Evolutionary conservation across 768 basidiomycete genomes (phyloP), one percentile per base, ranked within the genome.

Genomic region (Tulasnella sp.): DNA sequence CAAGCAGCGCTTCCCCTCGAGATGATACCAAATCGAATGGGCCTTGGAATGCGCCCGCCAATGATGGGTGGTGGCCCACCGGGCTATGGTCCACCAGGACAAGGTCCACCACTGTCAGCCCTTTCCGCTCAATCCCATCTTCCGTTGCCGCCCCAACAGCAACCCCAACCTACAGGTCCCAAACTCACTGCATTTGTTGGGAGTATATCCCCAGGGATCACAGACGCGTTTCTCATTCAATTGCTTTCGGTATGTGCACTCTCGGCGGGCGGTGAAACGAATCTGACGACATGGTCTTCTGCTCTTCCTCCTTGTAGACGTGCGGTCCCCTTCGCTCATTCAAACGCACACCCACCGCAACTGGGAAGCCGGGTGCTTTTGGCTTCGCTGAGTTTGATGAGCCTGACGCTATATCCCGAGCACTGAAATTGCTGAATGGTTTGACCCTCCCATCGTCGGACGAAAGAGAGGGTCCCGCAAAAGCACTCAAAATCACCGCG

Each of bases 331-430:
- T 98, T 79, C 90, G 91, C 79, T 94, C 93, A 0, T 93, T 99
- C 86, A 98, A 96, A 81, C 91, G 96, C 20, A 90, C 96, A 32
- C 93, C 94, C 70, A 96, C 95, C 1, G 94, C 95, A 35, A 91
- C 93, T 23, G 94, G 96, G 82, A 94, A 96, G 84, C 93, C 96
- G 7, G 94, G 96, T 86, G 95, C 95, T 3, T 99, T 99, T 83
- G 98, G 96, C 13, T 99, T 99, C 84, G 97, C 95, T 72, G 94
- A 97, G 83, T 99, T 90, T 83, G 93, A 96, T 83, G 96, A 96
- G 76, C 94, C 97, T 18, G 93, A 96, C 83, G 91, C 92, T 79
- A 96, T 98, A 4, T 85, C 96, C 79, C 88, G 96, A 79, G 94
- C 91, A 61, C 84, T 92, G 81, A 84, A 86, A 42, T 86, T 92